Percentiles rank a stretch among this genome's conserved stretches.
Conservation (phyloP, 331 rosid species). For the Dryas integrifolia region DNA sequence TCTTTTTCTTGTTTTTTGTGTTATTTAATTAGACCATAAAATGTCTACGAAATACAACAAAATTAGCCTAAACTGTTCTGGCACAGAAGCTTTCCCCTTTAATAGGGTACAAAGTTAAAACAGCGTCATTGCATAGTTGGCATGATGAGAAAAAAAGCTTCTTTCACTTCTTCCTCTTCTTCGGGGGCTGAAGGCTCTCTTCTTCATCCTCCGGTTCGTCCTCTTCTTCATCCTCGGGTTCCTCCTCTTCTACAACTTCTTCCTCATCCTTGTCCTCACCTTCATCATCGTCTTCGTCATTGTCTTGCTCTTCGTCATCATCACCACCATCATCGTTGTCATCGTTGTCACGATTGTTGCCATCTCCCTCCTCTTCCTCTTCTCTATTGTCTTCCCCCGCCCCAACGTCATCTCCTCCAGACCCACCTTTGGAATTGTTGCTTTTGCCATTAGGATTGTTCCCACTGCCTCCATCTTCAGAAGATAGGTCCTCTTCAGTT, state of each 20-base stretch:
- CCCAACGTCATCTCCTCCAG: slow-evolving; percentile 12
- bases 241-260: slow-evolving; percentile 16
- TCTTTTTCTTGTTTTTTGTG: background rate
- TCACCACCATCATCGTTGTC: slow-evolving; percentile 7
- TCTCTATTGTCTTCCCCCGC: slow-evolving; percentile 19
- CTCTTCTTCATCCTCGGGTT: slow-evolving; percentile 29
- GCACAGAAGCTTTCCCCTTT: background rate
- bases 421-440: slow-evolving; percentile 16
- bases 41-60: slow-evolving; percentile 6
- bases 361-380: slow-evolving; percentile 3
- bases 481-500: slow-evolving; percentile 26
- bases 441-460: slow-evolving; percentile 22
- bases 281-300: slow-evolving; percentile 1
- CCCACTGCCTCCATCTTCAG: slow-evolving; percentile 27
- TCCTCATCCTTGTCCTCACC: slow-evolving; percentile 19
- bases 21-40: slow-evolving; percentile 18
- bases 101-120: slow-evolving; percentile 1
- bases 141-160: background rate
- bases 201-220: slow-evolving; percentile 28
- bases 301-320: background rate
- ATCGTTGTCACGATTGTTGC: background rate
- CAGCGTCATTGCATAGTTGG: background rate
- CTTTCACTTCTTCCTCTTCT: slow-evolving; percentile 45
- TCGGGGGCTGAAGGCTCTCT: slow-evolving; percentile 44
- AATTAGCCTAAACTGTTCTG: slow-evolving; percentile 18